Base-by-base conservation (phyloP, 2,329 filamentous ascomycete species). In the Microdochium trichocladiopsis region DNA sequence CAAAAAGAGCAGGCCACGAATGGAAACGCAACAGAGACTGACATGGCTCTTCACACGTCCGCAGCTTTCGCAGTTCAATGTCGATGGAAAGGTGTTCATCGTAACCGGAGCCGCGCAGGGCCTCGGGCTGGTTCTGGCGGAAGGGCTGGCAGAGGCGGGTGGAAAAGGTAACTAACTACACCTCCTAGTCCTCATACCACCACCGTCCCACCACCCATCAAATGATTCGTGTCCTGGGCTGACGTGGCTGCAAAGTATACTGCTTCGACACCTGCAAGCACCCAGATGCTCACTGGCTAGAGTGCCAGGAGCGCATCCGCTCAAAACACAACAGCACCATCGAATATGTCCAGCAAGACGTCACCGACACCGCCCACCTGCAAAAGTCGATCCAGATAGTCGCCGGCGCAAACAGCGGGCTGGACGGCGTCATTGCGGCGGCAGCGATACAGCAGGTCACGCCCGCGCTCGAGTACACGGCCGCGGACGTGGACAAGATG, bases 361-460 rank as follows among this genome's bases (percentile, higher is more conserved):
- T 89, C 11, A 76, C 80, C 21, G 79, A 89, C 64, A 78, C 80
- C 0, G 68, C 74, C 4, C 68, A 72, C 5, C 73, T 90, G 10
- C 79, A 87, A 61, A 69, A 71, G 55, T 71, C 80, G 31, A 74
- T 90, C 36, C 71, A 73, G 45, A 71, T 72, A 2, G 88, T 90
- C 56, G 84, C 78, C 14, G 74, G 79, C 31, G 69, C 75, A 47
- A 78, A 88, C 58, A 74, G 78, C 6, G 77, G 82, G 10, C 67
- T 89, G 57, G 83, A 90, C 60, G 86, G 86, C 0, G 68, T 88
- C 47, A 73, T 90, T n/a, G 84, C 85, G 0, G 84, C 84, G 0
- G 86, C 86, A 0, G 86, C 84, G 1, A 73, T 83, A 41, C 83
- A 90, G 66, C 83, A 89, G 65, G 79, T 88, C 60, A 86, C 79